Conservation (phyloP, 2,329 filamentous ascomycete species). For the Epichloe scottii region DNA sequence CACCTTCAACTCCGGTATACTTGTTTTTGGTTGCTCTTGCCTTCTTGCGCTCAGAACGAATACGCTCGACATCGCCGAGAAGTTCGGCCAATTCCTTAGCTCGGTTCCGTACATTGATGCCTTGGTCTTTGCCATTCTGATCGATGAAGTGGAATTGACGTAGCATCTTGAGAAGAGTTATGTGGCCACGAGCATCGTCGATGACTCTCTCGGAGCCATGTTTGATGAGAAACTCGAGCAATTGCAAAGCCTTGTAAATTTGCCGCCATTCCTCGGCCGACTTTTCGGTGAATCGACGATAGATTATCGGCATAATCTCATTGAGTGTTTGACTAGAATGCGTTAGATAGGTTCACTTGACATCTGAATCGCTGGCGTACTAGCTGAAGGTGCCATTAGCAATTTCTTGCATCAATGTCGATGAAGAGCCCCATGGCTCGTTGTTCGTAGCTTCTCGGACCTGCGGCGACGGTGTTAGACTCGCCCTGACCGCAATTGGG, state of each 20-base stretch:
- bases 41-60: conserved; percentile 77
- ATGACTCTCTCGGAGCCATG: conserved; percentile 96
- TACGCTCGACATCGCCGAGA: conserved; percentile 82
- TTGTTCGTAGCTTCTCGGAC: conserved; percentile 98
- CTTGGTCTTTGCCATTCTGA: conserved; percentile 93
- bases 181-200: conserved; percentile 88
- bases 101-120: conserved; percentile 91
- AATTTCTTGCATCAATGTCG: conserved; percentile 90
- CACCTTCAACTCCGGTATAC: conserved; percentile 88
- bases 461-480: conserved; percentile 27
- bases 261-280: conserved; percentile 96
- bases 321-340: conserved; percentile 76
- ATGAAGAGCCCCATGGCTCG: conserved; percentile 86
- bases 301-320: conserved; percentile 99
- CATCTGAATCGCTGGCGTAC: conserved; percentile 39
- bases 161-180: conserved; percentile 94
- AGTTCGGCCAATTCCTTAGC: conserved; percentile 92
- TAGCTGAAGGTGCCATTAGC: conserved; percentile 97
- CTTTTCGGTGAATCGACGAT: conserved; percentile 98
- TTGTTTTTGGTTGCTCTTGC: conserved; percentile 82
- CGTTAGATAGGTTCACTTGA: neutral
- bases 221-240: conserved; percentile 95
- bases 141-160: conserved; percentile 97
- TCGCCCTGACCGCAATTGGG: conserved; percentile 2
- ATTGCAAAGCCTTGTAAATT: conserved; percentile 95